phyloP scores from a whole-genome alignment of 345 rosid species.

The Gossypium turneri region DNA sequence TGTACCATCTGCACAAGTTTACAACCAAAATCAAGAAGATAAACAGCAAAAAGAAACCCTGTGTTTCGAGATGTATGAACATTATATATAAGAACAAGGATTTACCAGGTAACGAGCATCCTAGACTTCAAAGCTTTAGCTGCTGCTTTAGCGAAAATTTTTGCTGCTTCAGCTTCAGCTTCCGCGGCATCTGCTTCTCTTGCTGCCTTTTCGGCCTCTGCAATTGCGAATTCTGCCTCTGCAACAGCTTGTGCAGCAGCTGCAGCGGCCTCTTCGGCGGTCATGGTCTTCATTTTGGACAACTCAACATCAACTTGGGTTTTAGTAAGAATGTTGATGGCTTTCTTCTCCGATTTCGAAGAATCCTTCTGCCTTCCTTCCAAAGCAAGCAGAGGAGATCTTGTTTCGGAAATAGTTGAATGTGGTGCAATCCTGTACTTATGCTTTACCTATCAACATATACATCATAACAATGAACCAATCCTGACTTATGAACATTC shows the following conservation, averaged over 20 bases:
- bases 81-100: constrained; percentile 14
- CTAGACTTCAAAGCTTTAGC: constrained; percentile 58
- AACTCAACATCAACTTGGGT: constrained; percentile 54
- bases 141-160: constrained; percentile 77
- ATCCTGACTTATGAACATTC: constrained; percentile 5
- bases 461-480: constrained; percentile 17
- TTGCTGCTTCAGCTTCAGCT: constrained; percentile 98
- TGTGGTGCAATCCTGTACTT: constrained; percentile 57
- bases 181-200: constrained; percentile 93
- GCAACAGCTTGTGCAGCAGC: constrained; percentile 94
- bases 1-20: constrained; percentile 33
- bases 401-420: constrained; percentile 39
- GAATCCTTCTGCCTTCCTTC: constrained; percentile 59
- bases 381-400: constrained; percentile 35
- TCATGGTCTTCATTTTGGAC: constrained; percentile 68
- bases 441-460: constrained; percentile 65
- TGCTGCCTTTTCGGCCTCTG: constrained; percentile 96
- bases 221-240: constrained; percentile 89
- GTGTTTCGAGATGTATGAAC: constrained; percentile 2
- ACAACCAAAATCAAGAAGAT: constrained; percentile 13
- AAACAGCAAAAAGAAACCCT: constrained; percentile 7
- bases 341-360: constrained; percentile 41
- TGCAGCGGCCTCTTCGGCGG: constrained; percentile 85
- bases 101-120: constrained; percentile 48
- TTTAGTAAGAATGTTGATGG: constrained; percentile 41